These are phyloP conservation scores for Candida maltosa DNA, from an alignment of 805 yeast genomes.

Conservation along the genomic window DNA sequence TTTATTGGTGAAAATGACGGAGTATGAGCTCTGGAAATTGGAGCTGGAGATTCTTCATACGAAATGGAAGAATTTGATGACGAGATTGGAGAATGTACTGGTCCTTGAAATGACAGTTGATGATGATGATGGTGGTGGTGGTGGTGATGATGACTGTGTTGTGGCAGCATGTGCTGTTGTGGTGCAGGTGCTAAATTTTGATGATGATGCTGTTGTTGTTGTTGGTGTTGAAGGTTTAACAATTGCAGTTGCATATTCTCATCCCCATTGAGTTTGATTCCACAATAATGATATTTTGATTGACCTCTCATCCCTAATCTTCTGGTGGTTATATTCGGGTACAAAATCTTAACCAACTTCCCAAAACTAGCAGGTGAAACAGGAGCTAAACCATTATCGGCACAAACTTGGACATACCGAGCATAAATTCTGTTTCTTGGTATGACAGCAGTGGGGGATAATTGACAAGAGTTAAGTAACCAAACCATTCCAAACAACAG, in stretches of 20 bases:
- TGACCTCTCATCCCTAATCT: slow-evolving; percentile 81
- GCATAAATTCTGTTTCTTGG: slow-evolving; percentile 43
- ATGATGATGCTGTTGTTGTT: slow-evolving; percentile 9
- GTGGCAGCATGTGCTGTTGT: too few relatives aligned
- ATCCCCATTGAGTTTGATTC: slow-evolving; percentile 49
- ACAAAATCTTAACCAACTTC: slow-evolving; percentile 60
- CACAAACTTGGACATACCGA: slow-evolving; percentile 37
- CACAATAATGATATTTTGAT: slow-evolving; percentile 84
- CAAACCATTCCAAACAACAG: slow-evolving; percentile 84
- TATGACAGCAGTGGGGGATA: slow-evolving; percentile 36
- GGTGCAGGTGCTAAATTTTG: slow-evolving; percentile 5
- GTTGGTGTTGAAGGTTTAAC: slow-evolving; percentile 9
- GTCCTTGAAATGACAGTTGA: slow-evolving; percentile 6
- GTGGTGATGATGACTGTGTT: slow-evolving; percentile 4
- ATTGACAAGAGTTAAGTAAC: slow-evolving; percentile 67
- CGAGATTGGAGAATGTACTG: slow-evolving; percentile 9
- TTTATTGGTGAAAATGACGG: slow-evolving; percentile 13
- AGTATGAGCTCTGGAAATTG: slow-evolving; percentile 9
- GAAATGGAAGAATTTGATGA: slow-evolving; percentile 12
- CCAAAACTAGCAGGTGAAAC: slow-evolving; percentile 79
- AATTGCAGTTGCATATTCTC: slow-evolving; percentile 16
- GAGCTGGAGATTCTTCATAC: slow-evolving; percentile 10
- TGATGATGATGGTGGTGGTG: slow-evolving; percentile 6
- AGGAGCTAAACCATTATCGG: slow-evolving; percentile 46
- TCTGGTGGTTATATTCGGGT: slow-evolving; percentile 68